These are phyloP conservation scores for Ophiocordyceps camponoti-leonardi DNA, from an alignment of 2,329 filamentous ascomycete species.

Conservation along the genomic window DNA sequence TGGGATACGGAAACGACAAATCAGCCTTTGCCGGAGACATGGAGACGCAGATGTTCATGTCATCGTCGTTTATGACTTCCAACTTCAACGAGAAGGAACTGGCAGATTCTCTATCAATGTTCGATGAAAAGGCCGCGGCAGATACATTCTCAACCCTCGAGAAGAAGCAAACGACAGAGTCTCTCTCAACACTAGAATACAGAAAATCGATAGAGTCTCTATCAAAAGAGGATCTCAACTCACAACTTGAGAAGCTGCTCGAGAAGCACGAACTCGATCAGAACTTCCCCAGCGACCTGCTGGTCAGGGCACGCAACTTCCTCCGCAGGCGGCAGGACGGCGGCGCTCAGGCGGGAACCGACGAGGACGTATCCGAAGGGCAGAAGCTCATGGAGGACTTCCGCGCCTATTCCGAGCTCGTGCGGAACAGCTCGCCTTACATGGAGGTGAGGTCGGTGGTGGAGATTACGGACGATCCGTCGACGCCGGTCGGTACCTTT, in stretches of 20 bases:
- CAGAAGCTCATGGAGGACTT: constrained; percentile 7
- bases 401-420: constrained; percentile 8
- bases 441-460: constrained; percentile 27
- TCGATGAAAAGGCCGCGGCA: not conserved
- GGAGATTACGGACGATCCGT: constrained; percentile 21
- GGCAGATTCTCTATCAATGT: not conserved
- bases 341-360: not conserved
- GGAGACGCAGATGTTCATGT: too few relatives aligned
- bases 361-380: constrained; percentile 5
- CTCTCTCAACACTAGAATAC: not conserved
- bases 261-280: constrained; percentile 25
- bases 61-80: not conserved
- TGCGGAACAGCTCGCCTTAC: constrained; percentile 18
- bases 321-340: constrained; percentile 8
- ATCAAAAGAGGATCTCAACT: not conserved
- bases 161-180: not conserved
- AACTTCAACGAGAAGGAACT: not conserved
- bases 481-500: constrained; percentile 22
- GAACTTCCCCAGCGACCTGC: constrained; percentile 25
- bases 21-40: too few relatives aligned
- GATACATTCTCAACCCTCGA: too few relatives aligned
- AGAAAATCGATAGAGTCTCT: not conserved
- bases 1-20: too few relatives aligned
- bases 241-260: constrained; percentile 10
- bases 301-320: constrained; percentile 23